Base-by-base conservation (phyloP, 768 basidiomycete species). In the Termitomyces sp. region DNA sequence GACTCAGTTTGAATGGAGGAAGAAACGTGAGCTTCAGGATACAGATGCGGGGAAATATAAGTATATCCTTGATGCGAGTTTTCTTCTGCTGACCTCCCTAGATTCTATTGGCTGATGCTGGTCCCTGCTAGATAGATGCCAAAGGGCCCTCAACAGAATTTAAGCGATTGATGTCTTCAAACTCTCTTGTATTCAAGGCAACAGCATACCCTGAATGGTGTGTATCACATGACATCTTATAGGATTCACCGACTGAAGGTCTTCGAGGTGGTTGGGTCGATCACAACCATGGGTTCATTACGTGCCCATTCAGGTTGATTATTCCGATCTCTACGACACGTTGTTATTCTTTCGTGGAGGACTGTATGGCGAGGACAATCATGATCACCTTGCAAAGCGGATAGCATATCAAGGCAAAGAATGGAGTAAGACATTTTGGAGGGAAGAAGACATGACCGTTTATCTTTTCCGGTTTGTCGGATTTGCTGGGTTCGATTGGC, bases 181-280 rank as follows among this genome's bases (percentile, higher is more conserved):
- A 86, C 31, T 81, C 86, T 0, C 77, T 87, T 29, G 72, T 89
- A 3, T 82, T 89, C 70, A 88, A 89, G 68, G 76, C 84, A 12
- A 86, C 87, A 0, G 79, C 85, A 57, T 88, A 85, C 65, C 86
- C 86, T 1, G 88, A 88, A 71, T 89, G 88, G 88, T 85, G 71
- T 8, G 70, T 17, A 43, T 47, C 17, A 17, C 10, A 38, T 14
- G 54, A 55, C 38, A 5, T 54, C 12, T 32, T 56, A 20, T 46
- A 32, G 7, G 15, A 37, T 25, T 17, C 25, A 29, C 7, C 11
- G n/a, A 14, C 25, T 54, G 5, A 36, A 11, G 48, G 29, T 10
- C 29, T 29, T 15, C 1, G 52, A 83, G 83, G 83, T 86, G 75
- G 65, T 72, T 72, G 11, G 83, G 85, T 43, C 78, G 84, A 25